A percentile compares a stretch with the other conserved stretches of the same genome.
phyloP scores from a whole-genome alignment of 208 protist species.

The Leishmania guyanensis region DNA sequence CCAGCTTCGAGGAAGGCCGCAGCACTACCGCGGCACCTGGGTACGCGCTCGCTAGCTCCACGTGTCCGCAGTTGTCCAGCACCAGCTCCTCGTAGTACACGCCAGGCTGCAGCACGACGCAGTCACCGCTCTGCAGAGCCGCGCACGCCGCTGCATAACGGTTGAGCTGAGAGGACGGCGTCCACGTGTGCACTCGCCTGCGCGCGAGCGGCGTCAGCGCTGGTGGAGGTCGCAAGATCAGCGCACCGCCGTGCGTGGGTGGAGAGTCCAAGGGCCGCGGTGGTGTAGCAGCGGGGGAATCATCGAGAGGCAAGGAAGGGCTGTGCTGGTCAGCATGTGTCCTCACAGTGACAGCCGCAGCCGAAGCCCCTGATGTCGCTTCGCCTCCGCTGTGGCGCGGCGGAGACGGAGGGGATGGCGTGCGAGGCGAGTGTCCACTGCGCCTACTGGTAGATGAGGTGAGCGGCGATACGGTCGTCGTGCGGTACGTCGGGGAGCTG shows the following conservation, averaged over 20 bases:
- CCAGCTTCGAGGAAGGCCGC: conserved; percentile 34
- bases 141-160: conserved; percentile 7
- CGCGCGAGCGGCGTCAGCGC: background rate
- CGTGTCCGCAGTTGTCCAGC: conserved; percentile 36
- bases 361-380: background rate
- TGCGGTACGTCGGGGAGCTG: conserved; percentile 27
- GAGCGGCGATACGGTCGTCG: conserved; percentile 25
- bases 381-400: background rate
- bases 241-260: conserved; percentile 4
- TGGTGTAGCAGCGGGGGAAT: conserved; percentile 2
- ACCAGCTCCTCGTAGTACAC: conserved; percentile 61
- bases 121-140: conserved; percentile 25
- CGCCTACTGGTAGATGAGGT: conserved; percentile 5
- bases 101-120: conserved; percentile 53
- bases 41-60: conserved; percentile 52
- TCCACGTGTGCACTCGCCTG: conserved; percentile 21
- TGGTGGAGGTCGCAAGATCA: background rate
- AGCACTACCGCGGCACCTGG: conserved; percentile 71
- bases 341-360: background rate
- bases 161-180: conserved; percentile 4
- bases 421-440: conserved; percentile 2
- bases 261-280: conserved; percentile 5
- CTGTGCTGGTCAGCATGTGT: background rate
- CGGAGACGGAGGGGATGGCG: background rate
- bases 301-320: background rate